A percentile compares a stretch with the other conserved stretches of the same genome.
These are phyloP conservation scores for Rhododendron ferrugineum DNA, from an alignment of 148 eudicot genomes.

Conservation along the genomic window DNA sequence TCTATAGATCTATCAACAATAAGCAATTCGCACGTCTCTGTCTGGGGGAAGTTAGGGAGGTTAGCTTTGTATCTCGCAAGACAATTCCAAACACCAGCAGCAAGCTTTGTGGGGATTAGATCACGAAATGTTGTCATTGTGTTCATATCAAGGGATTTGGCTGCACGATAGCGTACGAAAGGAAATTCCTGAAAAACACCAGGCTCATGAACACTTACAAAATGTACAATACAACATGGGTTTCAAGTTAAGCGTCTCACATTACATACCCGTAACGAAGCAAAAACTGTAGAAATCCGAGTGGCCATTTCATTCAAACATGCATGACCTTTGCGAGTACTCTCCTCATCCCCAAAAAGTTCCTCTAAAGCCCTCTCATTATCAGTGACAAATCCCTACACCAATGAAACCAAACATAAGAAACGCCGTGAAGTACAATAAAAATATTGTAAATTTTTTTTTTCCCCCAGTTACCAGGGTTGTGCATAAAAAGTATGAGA, in stretches of 20 bases:
- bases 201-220: slow-evolving; percentile 7
- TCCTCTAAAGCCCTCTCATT: slow-evolving; percentile 87
- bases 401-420: slow-evolving; percentile 1
- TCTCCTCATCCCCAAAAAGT: slow-evolving; percentile 85
- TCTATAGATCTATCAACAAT: slow-evolving; percentile 87
- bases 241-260: neutral
- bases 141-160: slow-evolving; percentile 75
- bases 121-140: slow-evolving; percentile 96
- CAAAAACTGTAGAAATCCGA: slow-evolving; percentile 84
- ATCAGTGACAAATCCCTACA: slow-evolving; percentile 83
- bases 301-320: slow-evolving; percentile 76
- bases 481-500: neutral
- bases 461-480: neutral
- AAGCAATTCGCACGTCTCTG: slow-evolving; percentile 93
- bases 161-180: slow-evolving; percentile 90
- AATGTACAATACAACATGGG: neutral
- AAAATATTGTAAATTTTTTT: neutral
- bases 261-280: slow-evolving; percentile 72
- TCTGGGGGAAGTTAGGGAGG: slow-evolving; percentile 70
- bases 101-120: slow-evolving; percentile 90
- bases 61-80: slow-evolving; percentile 60
- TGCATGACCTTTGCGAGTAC: slow-evolving; percentile 59
- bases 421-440: neutral
- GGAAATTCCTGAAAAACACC: slow-evolving; percentile 70
- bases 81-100: slow-evolving; percentile 86